These are phyloP conservation scores for Kodamaea sagamina DNA, from an alignment of 805 yeast genomes.

Conservation along the genomic window DNA sequence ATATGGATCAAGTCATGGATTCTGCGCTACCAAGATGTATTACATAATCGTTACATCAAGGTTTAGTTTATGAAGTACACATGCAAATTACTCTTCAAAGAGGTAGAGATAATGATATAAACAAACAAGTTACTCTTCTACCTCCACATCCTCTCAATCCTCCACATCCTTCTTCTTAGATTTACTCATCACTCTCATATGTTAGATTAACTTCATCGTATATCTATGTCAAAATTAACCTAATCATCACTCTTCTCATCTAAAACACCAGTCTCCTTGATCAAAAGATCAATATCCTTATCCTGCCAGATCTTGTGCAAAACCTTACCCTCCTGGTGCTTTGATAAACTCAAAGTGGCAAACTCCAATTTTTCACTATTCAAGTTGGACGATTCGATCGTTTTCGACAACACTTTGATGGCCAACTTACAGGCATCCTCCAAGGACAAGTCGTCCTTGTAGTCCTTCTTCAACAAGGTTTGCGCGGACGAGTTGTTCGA, in stretches of 20 bases:
- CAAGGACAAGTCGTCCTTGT: constrained; percentile 73
- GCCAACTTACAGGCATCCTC: constrained; percentile 85
- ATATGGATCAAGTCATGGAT: neutral
- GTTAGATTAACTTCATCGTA: neutral
- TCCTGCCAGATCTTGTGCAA: constrained; percentile 79
- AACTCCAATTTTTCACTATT: constrained; percentile 91
- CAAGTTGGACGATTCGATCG: constrained; percentile 85
- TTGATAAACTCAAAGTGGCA: constrained; percentile 67
- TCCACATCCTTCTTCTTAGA: too few species aligned
- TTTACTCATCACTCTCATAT: neutral
- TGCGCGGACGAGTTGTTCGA: constrained; percentile 97
- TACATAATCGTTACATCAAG: too few species aligned
- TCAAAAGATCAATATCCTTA: constrained; percentile 68
- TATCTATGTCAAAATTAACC: neutral
- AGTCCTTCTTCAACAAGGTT: constrained; percentile 92
- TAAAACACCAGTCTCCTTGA: constrained; percentile 71
- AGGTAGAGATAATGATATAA: too few species aligned
- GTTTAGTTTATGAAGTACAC: too few species aligned
- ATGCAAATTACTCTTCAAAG: too few species aligned
- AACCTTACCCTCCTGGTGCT: constrained; percentile 50
- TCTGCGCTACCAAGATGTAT: too few species aligned
- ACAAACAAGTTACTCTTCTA: too few species aligned
- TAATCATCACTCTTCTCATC: constrained; percentile 39
- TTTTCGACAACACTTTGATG: constrained; percentile 86
- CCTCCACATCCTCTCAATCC: too few species aligned